A percentile compares a stretch with the other conserved stretches of the same genome.
Evolutionary conservation across 164 flowering plant genomes (phyloP).

Genomic region (Berberis vulgaris): DNA sequence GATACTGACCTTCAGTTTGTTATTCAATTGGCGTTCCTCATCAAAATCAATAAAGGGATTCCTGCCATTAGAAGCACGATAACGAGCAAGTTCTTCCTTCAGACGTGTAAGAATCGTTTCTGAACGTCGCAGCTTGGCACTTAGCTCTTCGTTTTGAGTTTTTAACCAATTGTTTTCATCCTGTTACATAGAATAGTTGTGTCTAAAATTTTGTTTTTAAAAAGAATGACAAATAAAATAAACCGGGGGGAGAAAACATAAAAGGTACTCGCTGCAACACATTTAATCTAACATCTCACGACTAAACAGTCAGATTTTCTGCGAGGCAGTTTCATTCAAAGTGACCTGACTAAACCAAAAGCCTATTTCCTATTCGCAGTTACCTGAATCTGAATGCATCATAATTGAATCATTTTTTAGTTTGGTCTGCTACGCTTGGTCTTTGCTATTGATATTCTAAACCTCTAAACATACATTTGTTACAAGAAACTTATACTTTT

Average conservation of each 20-base stretch:
- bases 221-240: neutral
- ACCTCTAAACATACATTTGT: no score
- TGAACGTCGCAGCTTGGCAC: constrained; percentile 40
- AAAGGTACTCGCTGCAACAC: no score
- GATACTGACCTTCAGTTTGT: constrained; percentile 57
- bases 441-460: no score
- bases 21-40: constrained; percentile 41
- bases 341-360: no score
- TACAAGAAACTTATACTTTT: no score
- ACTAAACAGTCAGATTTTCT: no score
- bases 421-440: no score
- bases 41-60: constrained; percentile 43
- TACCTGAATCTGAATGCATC: no score
- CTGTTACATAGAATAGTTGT: constrained; percentile 29
- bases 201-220: neutral
- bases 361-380: no score
- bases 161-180: constrained; percentile 80
- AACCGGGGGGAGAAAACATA: neutral
- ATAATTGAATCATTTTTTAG: no score
- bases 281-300: no score
- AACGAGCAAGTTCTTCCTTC: constrained; percentile 62
- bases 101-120: constrained; percentile 54
- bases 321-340: no score
- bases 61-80: constrained; percentile 50
- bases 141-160: constrained; percentile 64